Conservation (phyloP, 768 basidiomycete species). For the Leccinum incarnatum region DNA sequence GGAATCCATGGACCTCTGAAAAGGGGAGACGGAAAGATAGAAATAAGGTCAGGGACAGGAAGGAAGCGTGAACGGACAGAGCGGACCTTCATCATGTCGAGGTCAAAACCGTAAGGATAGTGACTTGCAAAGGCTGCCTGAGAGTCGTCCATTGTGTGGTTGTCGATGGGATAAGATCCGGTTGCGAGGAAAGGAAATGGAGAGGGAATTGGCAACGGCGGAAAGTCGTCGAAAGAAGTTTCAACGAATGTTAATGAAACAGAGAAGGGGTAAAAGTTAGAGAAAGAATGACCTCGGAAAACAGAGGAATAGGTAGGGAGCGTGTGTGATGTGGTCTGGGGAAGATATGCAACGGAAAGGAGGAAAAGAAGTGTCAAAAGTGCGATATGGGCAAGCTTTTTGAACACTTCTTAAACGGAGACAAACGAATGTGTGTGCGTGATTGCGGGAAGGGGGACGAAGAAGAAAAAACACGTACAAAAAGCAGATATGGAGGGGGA, state of each 20-base stretch:
- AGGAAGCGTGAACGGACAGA: background rate
- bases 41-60: constrained; percentile 1
- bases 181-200: constrained; percentile 34
- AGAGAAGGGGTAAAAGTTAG: constrained; percentile 52
- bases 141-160: constrained; percentile 64
- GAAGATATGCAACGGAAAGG: constrained; percentile 27
- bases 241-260: constrained; percentile 42
- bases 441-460: constrained; percentile 15
- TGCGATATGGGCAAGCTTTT: constrained; percentile 27
- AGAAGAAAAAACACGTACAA: constrained; percentile 41
- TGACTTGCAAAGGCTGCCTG: constrained; percentile 68
- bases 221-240: constrained; percentile 37
- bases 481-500: constrained; percentile 30
- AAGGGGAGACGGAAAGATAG: background rate
- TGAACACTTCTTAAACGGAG: constrained; percentile 21
- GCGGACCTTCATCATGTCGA: constrained; percentile 91
- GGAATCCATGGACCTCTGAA: constrained; percentile 82
- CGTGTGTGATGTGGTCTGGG: constrained; percentile 37
- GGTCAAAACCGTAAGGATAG: constrained; percentile 75
- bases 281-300: constrained; percentile 45
- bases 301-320: constrained; percentile 40
- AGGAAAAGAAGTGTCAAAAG: constrained; percentile 26
- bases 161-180: constrained; percentile 24
- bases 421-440: constrained; percentile 34
- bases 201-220: constrained; percentile 50